Evolutionary conservation across 306 rosid genomes (phyloP).

Genomic region (Sindora glabra): DNA sequence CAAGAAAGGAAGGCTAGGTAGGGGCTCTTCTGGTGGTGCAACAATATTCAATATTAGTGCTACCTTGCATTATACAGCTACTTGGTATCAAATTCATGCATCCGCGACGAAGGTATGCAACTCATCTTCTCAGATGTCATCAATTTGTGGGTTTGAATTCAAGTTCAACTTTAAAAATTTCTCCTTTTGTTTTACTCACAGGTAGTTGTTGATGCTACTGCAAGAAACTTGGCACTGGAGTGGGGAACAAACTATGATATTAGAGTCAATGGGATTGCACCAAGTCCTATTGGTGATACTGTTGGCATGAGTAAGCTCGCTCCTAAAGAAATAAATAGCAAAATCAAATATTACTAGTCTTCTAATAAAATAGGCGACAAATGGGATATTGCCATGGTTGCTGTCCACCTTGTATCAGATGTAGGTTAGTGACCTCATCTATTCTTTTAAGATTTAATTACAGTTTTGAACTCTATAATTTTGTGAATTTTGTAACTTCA

Average conservation of each 20-base stretch:
- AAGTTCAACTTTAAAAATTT: background rate
- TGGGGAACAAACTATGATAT: slow-evolving; percentile 94
- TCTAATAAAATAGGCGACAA: slow-evolving; percentile 70
- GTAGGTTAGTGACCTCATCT: slow-evolving; percentile 52
- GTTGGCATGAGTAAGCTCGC: slow-evolving; percentile 81
- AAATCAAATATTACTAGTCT: slow-evolving; percentile 44
- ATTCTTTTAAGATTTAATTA: too few relatives aligned
- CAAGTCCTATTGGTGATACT: slow-evolving; percentile 83
- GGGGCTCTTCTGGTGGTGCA: slow-evolving; percentile 55
- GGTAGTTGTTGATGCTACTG: slow-evolving; percentile 94
- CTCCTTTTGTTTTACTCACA: slow-evolving; percentile 28
- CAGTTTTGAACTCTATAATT: too few relatives aligned
- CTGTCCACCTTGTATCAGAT: slow-evolving; percentile 71
- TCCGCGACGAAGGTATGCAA: slow-evolving; percentile 82
- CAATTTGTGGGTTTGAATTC: background rate
- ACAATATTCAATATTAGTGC: slow-evolving; percentile 72
- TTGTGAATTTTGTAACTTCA: too few relatives aligned
- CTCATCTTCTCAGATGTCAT: background rate
- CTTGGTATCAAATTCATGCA: slow-evolving; percentile 93
- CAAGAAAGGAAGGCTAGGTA: slow-evolving; percentile 82
- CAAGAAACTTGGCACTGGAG: slow-evolving; percentile 93
- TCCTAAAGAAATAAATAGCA: slow-evolving; percentile 58
- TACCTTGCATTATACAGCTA: slow-evolving; percentile 80
- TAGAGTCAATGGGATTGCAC: slow-evolving; percentile 91
- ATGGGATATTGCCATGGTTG: slow-evolving; percentile 97